phyloP scores from a whole-genome alignment of 495 filamentous ascomycete genomes.

The Pseudomonodictys pantanalensis region DNA sequence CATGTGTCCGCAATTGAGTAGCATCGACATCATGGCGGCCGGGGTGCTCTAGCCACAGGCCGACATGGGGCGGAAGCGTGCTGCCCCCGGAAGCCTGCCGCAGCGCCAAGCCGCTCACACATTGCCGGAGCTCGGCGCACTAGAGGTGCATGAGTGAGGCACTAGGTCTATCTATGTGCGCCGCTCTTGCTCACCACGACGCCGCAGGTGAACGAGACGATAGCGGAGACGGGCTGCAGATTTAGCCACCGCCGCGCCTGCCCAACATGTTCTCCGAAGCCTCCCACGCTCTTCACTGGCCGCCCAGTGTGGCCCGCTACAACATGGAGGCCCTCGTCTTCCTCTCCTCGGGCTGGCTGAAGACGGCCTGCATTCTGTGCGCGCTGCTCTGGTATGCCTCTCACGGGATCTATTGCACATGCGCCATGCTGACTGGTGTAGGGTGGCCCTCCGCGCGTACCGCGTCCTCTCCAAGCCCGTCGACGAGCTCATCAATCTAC shows the following conservation, averaged over 20 bases:
- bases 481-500: slow-evolving; percentile 79
- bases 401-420: background rate
- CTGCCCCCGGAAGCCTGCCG: too few relatives aligned
- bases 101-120: too few relatives aligned
- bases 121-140: too few relatives aligned
- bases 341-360: slow-evolving; percentile 32
- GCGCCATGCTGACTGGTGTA: slow-evolving; percentile 34
- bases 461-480: slow-evolving; percentile 86
- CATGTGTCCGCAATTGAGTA: too few relatives aligned
- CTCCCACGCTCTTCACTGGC: slow-evolving; percentile 25
- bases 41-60: too few relatives aligned
- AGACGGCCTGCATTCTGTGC: slow-evolving; percentile 30
- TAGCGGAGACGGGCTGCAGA: background rate
- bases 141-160: too few relatives aligned
- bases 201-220: too few relatives aligned
- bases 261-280: slow-evolving; percentile 27
- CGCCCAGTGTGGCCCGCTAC: slow-evolving; percentile 23
- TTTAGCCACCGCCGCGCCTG: slow-evolving; percentile 11
- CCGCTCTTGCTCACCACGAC: too few relatives aligned
- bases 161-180: too few relatives aligned
- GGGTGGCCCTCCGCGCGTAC: slow-evolving; percentile 78
- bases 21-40: too few relatives aligned
- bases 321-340: slow-evolving; percentile 33
- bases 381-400: slow-evolving; percentile 34
- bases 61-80: too few relatives aligned